These are phyloP conservation scores for Solanum etuberosum DNA, from an alignment of 257 asterid species.

Conservation along the genomic window DNA sequence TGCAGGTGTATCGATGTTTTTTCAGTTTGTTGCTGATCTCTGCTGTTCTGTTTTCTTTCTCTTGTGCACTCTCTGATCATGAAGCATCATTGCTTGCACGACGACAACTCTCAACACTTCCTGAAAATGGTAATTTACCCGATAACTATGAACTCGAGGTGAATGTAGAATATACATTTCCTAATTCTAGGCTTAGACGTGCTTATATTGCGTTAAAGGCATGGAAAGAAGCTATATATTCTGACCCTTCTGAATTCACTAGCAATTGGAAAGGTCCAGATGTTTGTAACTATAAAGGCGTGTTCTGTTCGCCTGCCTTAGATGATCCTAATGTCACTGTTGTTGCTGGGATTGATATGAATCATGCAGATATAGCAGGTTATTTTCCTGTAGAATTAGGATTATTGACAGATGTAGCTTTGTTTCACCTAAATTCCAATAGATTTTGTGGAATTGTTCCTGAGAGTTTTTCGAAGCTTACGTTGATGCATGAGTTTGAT, in stretches of 20 bases:
- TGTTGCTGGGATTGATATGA: constrained; percentile 30
- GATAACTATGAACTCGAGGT: neutral
- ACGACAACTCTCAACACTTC: constrained; percentile 10
- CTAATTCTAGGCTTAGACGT: constrained; percentile 14
- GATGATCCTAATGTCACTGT: constrained; percentile 9
- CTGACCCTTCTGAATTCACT: constrained; percentile 22
- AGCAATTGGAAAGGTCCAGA: constrained; percentile 30
- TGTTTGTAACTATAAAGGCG: constrained; percentile 24
- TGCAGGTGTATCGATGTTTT: neutral
- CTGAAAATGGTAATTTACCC: constrained; percentile 4
- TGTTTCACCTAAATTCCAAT: constrained; percentile 26
- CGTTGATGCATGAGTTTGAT: constrained; percentile 16
- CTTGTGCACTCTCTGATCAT: constrained; percentile 4
- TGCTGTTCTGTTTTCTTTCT: neutral
- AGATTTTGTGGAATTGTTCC: constrained; percentile 29
- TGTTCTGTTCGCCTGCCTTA: constrained; percentile 12
- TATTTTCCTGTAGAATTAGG: constrained; percentile 29
- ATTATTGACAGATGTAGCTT: constrained; percentile 16
- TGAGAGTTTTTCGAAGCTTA: constrained; percentile 11
- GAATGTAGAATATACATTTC: neutral
- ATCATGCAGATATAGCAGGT: constrained; percentile 26
- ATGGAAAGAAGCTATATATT: constrained; percentile 17
- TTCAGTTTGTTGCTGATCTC: neutral
- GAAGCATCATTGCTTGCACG: constrained; percentile 6
- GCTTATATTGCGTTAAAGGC: constrained; percentile 26